These are phyloP conservation scores for Diophrys sp. DNA, from an alignment of 73 alveolate genomes.

Conservation along the genomic window DNA sequence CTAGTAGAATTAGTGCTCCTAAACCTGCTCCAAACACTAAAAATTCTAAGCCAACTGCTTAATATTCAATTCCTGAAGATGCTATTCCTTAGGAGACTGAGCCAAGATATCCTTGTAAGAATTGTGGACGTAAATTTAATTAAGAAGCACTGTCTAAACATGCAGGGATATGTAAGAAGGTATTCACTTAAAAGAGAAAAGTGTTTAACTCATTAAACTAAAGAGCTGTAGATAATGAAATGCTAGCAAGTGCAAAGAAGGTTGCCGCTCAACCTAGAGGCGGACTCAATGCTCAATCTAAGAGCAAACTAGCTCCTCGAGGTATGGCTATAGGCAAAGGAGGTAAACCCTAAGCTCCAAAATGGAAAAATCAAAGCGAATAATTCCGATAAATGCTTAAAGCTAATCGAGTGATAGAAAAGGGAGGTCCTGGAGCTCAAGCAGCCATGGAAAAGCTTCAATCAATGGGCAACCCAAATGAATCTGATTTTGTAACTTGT, in stretches of 20 bases:
- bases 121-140: conserved; percentile 72
- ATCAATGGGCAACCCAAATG: conserved; percentile 19
- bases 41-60: neutral
- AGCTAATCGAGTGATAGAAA: conserved; percentile 45
- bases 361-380: conserved; percentile 58
- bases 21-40: too few relatives aligned
- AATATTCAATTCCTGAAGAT: neutral
- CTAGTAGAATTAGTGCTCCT: too few relatives aligned
- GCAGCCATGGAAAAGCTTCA: neutral
- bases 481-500: conserved; percentile 21
- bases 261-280: conserved; percentile 26
- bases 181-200: conserved; percentile 62
- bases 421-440: conserved; percentile 15
- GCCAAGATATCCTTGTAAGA: conserved; percentile 1
- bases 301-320: conserved; percentile 25
- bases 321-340: conserved; percentile 9
- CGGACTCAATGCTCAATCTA: neutral
- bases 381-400: conserved; percentile 46
- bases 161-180: conserved; percentile 71
- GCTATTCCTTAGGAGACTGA: conserved; percentile 16
- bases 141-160: conserved; percentile 59
- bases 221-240: conserved; percentile 23
- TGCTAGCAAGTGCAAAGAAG: conserved; percentile 31
- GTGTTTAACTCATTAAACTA: conserved; percentile 51
- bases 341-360: conserved; percentile 6